Evolutionary conservation across 257 asterid species (phyloP), one percentile per base, ranked within the genome.

Genomic region (Salvia hispanica): DNA sequence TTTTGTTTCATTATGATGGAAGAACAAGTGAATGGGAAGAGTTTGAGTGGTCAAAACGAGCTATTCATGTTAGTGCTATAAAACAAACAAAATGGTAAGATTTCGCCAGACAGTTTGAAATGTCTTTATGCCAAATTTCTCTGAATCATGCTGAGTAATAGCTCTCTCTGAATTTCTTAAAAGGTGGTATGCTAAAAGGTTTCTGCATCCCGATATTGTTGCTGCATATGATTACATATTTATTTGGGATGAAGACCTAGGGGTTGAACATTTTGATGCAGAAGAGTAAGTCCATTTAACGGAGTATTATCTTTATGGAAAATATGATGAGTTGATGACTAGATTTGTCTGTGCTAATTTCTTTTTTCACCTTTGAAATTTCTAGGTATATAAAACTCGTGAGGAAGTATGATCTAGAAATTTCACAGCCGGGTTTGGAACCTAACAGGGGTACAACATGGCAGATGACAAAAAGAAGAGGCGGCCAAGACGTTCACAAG

Each of bases 181-280:
- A 78, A 87, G 97, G 97, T 90, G 97, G 97, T 91, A 77, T 39
- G 95, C 97, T 12, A 91, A 91, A 76, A 83, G 97, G 79, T 88
- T 91, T 77, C 78, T 91, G 58, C 97, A 91, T 82, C 97, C 97
- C 4, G 88, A 83, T 61, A 80, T 88, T 67, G 88, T 91, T 75
- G 92, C 92, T 1, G 69, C 95, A 0, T 91, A 91, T n/a, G 96
- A 91, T 60, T 91, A 88, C 78, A 76, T 91, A 72, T 90, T 90
- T 67, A 74, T 90, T 21, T 90, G 97, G 95, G 97, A 90, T 14
- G 97, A 90, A 79, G 96, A 90, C 69, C 97, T 91, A 13, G 97
- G 97, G 55, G 69, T 86, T 9, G 88, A 91, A 76, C 81, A 91
- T 83, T 91, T 91, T 67, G 63, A 83, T 64, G 96, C 89, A 8